Base-by-base conservation (phyloP, 2,329 filamentous ascomycete species). In the Alternaria infectoria region DNA sequence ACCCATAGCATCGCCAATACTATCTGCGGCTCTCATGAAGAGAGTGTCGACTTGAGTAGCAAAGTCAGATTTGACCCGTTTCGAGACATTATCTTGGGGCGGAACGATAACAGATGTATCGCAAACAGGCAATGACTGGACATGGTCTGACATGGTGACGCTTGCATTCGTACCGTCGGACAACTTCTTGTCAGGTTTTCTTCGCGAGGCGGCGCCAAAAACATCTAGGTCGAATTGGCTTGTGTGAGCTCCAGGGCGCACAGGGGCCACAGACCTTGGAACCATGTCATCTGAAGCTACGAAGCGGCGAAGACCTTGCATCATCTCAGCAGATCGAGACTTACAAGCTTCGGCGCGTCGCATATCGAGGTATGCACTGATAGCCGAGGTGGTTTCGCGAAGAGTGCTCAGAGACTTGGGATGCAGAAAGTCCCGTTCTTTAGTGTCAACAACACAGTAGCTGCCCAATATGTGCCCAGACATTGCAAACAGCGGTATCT, bases 371-470 rank as follows among this genome's bases (percentile, higher is more conserved):
- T 66, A 66, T 26, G 56, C 52, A 43, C 47, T 60, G 43, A 66
- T 66, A 23, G 64, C 60, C 7, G 47, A 36, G 47, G 57, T 54
- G 25, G 57, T 47, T 46, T 66, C 64, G 15, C 58, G 58, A 6
- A 64, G 23, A 19, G 30, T 45, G 13, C 28, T n/a, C 47, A 64
- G 21, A n/a, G 57, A 36, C 23, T 52, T 40, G n/a, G 64, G 64
- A 28, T 54, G 28, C 25, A 61, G n/a, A 13, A 64, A 64, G 21
- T 61, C 61, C 44, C 49, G 50, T 30, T 51, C 30, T 36, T 64
- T 61, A 36, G 59, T 40, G 49, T 66, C 64, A 8, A 66, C 61
- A 3, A 64, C 57, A 47, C 64, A 66, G 8, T 66, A 66, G 23
- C 61, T 64, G 28, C 64, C 64, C 45, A 66, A 9, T 46, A 66